Evolutionary conservation across 73 alveolate species (phyloP), one percentile per base, ranked within the genome.

Genomic region (Uronychia binucleata): DNA sequence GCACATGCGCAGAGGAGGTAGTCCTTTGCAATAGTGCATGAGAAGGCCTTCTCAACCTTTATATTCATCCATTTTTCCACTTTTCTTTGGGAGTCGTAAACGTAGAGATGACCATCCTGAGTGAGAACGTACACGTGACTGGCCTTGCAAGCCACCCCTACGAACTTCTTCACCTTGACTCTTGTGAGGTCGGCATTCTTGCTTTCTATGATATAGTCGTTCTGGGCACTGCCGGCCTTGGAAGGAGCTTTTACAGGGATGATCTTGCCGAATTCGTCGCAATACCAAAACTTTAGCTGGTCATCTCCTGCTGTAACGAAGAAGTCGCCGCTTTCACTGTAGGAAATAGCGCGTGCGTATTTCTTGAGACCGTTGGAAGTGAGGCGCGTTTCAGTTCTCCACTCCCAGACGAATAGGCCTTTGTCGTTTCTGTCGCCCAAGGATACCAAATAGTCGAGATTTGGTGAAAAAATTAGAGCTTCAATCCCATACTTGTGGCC

Each of bases 401-500:
- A 91, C 75, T 93, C 96, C 98, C 98, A 95, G 0, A 95, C 96
- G 88, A 95, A 94, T 57, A 98, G 87, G 26, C 96, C 96, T 83
- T 94, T 93, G 93, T 98, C 99, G 82, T 96, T 94, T 46, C 91
- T 97, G 90, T 95, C 94, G 58, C 99, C 99, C 77, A 98, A 84
- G 27, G 99, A 96, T 78, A 98, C 92, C 81, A 98, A 87, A 87
- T 93, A 96, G 1, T 88, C 80, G 86, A 85, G 81, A 82, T 89
- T 93, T 28, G 98, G 98, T 1, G 98, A 94, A 88, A 97, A 97
- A 59, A 92, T 78, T 0, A 98, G 78, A 76, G 93, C 82, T 75
- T 96, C 98, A 25, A 98, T 96, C 59, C 99, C 99, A 82, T 91
- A 93, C 82, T 98, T 98, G 89, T 98, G 99, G 1, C 95, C 96